Base-by-base conservation (phyloP, 2,329 filamentous ascomycete genomes). In the Blastomyces emzantsi region DNA sequence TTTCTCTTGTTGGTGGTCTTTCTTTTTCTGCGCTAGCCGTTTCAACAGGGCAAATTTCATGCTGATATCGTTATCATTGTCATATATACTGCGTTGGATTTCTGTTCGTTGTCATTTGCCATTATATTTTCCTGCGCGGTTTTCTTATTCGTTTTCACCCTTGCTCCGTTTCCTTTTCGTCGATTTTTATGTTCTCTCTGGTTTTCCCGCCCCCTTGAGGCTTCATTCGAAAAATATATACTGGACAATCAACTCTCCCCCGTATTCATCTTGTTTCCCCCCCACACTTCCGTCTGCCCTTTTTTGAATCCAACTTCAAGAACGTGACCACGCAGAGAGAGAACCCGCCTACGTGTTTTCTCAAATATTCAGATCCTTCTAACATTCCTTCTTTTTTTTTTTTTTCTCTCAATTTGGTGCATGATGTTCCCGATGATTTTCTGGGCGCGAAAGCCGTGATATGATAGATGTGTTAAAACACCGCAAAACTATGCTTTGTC, bases 11-110 rank as follows among this genome's bases (percentile, higher is more conserved):
- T 36, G 7, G 4, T 30, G 22, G 6, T 30, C 28, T 36, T 11
- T 36, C 11, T 43, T 15, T 41, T 43, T 57, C 41, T 41, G 2
- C 19, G 8, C 8, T 41, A 11, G 58, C 58, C 58, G 49, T 22
- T 60, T 60, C 58, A 60, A 55, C 60, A 62, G 60, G 60, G 47
- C 30, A n/a, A 13, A 36, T 55, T 19, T 25, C 30, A 41, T 36
- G 7, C 33, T 57, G 11, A 55, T 55, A 36, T 25, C 7, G 7
- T 45, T 59, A 22, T 30, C 45, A 28, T 43, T 52, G 22, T 52
- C 49, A 45, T 33, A 45, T 47, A 45, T 47, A 45, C 25, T 28
- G 7, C 36, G 58, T n/a, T 60, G 41, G 41, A 8, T 47, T 36
- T 36, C 33, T 36, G 4, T 60, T 60, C 11, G 19, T 60, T 1